Evolutionary conservation across 2,329 filamentous ascomycete species (phyloP).

Genomic region (Colletotrichum horii): DNA sequence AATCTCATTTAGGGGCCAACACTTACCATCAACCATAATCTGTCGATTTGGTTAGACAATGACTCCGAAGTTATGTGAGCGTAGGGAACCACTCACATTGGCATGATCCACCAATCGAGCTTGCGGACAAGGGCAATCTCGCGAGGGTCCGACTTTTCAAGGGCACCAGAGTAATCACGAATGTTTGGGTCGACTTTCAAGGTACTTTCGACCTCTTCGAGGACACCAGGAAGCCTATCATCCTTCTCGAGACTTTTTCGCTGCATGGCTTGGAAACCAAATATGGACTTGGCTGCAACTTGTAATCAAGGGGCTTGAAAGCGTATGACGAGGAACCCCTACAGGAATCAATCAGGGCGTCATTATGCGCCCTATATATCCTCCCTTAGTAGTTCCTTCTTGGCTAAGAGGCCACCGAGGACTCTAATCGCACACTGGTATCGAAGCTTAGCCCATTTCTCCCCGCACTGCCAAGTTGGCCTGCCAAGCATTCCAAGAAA

Average conservation of each 20-base stretch:
- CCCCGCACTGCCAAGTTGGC: not conserved
- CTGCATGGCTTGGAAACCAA: too few relatives aligned
- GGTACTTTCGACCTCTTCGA: not conserved
- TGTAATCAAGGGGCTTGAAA: not conserved
- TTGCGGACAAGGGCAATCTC: slow-evolving; percentile 45
- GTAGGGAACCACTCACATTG: not conserved
- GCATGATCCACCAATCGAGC: slow-evolving; percentile 43
- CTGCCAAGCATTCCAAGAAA: not conserved
- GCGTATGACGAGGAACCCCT: not conserved
- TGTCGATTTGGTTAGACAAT: not conserved
- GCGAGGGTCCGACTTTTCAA: slow-evolving; percentile 42
- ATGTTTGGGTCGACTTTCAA: not conserved
- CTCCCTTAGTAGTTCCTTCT: not conserved
- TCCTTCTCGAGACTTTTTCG: not conserved
- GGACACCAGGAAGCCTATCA: not conserved
- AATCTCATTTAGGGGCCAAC: rapidly evolving
- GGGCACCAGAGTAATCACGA: slow-evolving; percentile 41
- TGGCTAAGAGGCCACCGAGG: not conserved
- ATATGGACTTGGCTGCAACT: rapidly evolving
- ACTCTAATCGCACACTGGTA: not conserved
- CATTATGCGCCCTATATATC: not conserved
- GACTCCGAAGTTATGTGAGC: not conserved
- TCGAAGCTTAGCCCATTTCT: not conserved
- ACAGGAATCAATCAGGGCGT: rapidly evolving
- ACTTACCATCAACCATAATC: slow-evolving; percentile 4